Conservation (phyloP, 805 yeast species). For the Isabelozyma rhagii region DNA sequence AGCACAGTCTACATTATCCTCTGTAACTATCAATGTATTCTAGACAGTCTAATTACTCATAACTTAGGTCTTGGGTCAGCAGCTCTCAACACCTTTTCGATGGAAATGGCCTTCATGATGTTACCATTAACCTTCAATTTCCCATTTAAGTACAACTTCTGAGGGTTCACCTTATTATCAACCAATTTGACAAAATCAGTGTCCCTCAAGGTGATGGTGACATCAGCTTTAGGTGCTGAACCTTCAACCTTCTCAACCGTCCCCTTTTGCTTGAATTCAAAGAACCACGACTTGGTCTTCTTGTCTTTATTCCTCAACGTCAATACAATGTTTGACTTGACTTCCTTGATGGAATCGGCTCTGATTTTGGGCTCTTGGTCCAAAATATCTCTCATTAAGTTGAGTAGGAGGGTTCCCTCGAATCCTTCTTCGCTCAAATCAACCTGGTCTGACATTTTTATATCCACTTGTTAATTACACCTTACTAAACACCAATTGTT, state of each 20-base stretch:
- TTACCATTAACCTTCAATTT: constrained; percentile 80
- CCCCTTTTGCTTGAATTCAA: constrained; percentile 61
- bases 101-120: constrained; percentile 76
- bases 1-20: too few relatives aligned
- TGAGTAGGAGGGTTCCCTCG: constrained; percentile 19
- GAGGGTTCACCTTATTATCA: constrained; percentile 72
- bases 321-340: constrained; percentile 25
- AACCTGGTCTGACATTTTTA: not conserved
- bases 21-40: too few relatives aligned
- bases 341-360: constrained; percentile 15
- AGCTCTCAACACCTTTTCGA: constrained; percentile 58
- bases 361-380: constrained; percentile 17
- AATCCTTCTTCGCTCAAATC: constrained; percentile 21
- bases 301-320: constrained; percentile 57
- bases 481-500: constrained; percentile 4
- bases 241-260: constrained; percentile 35
- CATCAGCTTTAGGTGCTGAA: constrained; percentile 48
- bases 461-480: too few relatives aligned
- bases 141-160: constrained; percentile 72
- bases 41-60: constrained; percentile 8
- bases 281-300: constrained; percentile 53
- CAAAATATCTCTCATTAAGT: constrained; percentile 20
- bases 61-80: constrained; percentile 37
- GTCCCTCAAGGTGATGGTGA: constrained; percentile 57
- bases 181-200: constrained; percentile 62